These are phyloP conservation scores for Thelonectria rubi DNA, from an alignment of 2,329 filamentous ascomycete genomes.

Conservation along the genomic window DNA sequence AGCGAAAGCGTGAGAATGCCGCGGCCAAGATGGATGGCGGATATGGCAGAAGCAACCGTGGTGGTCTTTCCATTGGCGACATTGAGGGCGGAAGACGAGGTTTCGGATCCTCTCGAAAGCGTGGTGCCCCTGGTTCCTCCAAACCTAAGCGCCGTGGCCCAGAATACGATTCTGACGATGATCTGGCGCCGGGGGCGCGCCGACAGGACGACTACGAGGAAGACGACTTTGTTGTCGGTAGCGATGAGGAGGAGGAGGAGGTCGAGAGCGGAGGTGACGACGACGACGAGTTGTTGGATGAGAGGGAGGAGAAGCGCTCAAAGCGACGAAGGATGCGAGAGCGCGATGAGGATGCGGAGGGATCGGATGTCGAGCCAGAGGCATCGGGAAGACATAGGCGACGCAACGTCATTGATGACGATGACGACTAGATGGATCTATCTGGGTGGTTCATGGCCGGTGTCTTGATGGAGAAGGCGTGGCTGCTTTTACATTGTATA, in stretches of 20 bases:
- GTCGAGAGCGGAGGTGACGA: constrained; percentile 69
- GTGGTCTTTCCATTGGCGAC: constrained; percentile 73
- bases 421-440: constrained; percentile 60
- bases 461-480: background rate
- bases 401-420: constrained; percentile 67
- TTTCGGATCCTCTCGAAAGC: constrained; percentile 60
- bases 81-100: constrained; percentile 69
- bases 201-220: constrained; percentile 82
- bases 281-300: constrained; percentile 67
- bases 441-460: background rate
- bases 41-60: constrained; percentile 58
- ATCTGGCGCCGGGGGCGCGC: constrained; percentile 67
- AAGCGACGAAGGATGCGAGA: constrained; percentile 64
- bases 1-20: constrained; percentile 73
- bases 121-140: constrained; percentile 58
- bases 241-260: constrained; percentile 80
- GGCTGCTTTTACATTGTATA: constrained; percentile 5
- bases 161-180: constrained; percentile 82
- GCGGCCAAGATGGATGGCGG: constrained; percentile 71
- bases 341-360: constrained; percentile 62
- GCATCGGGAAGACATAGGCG: constrained; percentile 59
- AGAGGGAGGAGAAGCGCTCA: constrained; percentile 58
- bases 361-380: constrained; percentile 61
- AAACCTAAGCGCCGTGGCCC: constrained; percentile 64
- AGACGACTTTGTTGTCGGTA: constrained; percentile 80